Conservation (phyloP, 805 yeast species). For the Kodamaea leandrae region DNA sequence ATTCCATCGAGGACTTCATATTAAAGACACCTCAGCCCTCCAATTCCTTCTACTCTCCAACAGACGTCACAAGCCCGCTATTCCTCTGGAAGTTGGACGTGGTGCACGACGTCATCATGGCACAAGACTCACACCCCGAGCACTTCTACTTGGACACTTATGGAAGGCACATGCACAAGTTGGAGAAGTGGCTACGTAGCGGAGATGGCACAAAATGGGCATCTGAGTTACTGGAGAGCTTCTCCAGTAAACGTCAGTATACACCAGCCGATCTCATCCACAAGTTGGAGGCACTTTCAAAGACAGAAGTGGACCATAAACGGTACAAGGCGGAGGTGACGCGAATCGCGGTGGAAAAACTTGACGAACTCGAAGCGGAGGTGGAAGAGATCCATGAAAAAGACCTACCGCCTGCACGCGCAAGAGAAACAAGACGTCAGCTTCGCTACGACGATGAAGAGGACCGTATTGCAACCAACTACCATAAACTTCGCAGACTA, state of each 20-base stretch:
- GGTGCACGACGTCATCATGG: slow-evolving; percentile 28
- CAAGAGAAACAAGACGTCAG: slow-evolving; percentile 31
- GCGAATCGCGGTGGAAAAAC: slow-evolving; percentile 21
- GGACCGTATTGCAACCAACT: slow-evolving; percentile 30
- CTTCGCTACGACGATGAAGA: slow-evolving; percentile 32
- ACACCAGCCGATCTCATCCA: slow-evolving; percentile 26
- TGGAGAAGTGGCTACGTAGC: slow-evolving; percentile 25
- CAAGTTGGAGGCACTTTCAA: slow-evolving; percentile 13
- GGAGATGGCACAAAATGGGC: slow-evolving; percentile 4
- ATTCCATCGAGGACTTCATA: slow-evolving; percentile 32
- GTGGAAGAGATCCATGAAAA: slow-evolving; percentile 14
- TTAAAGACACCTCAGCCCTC: slow-evolving; percentile 23
- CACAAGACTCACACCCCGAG: slow-evolving; percentile 1
- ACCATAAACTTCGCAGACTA: slow-evolving; percentile 29
- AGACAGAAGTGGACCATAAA: slow-evolving; percentile 22
- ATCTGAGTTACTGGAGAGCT: slow-evolving; percentile 20
- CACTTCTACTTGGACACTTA: slow-evolving; percentile 25
- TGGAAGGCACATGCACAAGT: slow-evolving; percentile 26
- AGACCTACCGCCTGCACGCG: slow-evolving; percentile 22
- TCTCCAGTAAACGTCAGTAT: slow-evolving; percentile 16
- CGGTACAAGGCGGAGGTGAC: slow-evolving; percentile 29
- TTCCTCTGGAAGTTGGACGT: slow-evolving; percentile 33
- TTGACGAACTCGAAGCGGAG: slow-evolving; percentile 19
- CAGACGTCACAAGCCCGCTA: slow-evolving; percentile 17
- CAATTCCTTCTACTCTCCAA: slow-evolving; percentile 16